Evolutionary conservation across 1,284 basidiomycete species (phyloP).

Genomic region (Hymenochaete sp.): DNA sequence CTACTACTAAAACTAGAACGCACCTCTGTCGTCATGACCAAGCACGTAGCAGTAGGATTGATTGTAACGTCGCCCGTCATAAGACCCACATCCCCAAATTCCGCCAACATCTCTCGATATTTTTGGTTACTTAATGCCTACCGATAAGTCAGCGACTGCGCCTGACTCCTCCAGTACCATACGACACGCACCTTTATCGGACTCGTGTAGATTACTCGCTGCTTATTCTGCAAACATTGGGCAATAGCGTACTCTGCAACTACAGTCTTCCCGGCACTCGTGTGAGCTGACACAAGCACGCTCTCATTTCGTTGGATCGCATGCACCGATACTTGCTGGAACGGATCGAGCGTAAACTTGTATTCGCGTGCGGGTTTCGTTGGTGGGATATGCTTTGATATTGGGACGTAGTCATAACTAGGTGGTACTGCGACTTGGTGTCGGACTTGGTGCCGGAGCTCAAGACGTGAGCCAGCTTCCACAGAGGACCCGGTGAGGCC

Average conservation of each 20-base stretch:
- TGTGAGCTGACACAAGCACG: slow-evolving; percentile 98
- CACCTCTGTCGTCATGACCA: slow-evolving; percentile 99
- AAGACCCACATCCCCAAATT: slow-evolving; percentile 95
- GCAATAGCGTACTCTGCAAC: slow-evolving; percentile 99
- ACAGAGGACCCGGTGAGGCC: slow-evolving; percentile 60
- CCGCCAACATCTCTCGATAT: slow-evolving; percentile 94
- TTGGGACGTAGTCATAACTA: slow-evolving; percentile 85
- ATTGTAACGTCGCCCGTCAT: slow-evolving; percentile 99
- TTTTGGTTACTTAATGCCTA: slow-evolving; percentile 98
- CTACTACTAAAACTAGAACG: slow-evolving; percentile 22
- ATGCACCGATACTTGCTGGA: slow-evolving; percentile 90
- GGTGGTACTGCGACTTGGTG: slow-evolving; percentile 96
- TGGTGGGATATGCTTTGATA: slow-evolving; percentile 86
- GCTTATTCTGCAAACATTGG: slow-evolving; percentile 85
- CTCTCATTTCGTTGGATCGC: slow-evolving; percentile 97
- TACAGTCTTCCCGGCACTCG: slow-evolving; percentile 96
- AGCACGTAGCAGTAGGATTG: slow-evolving; percentile 91
- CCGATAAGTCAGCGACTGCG: slow-evolving; percentile 18
- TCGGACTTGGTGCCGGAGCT: slow-evolving; percentile 73
- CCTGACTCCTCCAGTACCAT: not conserved
- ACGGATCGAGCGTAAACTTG: slow-evolving; percentile 96
- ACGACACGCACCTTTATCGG: slow-evolving; percentile 84
- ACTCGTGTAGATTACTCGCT: slow-evolving; percentile 97
- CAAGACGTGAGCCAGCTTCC: slow-evolving; percentile 59
- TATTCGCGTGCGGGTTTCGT: slow-evolving; percentile 88